phyloP scores from a whole-genome alignment of 23 red algal genomes.

The Gracilaria gracilis region DNA sequence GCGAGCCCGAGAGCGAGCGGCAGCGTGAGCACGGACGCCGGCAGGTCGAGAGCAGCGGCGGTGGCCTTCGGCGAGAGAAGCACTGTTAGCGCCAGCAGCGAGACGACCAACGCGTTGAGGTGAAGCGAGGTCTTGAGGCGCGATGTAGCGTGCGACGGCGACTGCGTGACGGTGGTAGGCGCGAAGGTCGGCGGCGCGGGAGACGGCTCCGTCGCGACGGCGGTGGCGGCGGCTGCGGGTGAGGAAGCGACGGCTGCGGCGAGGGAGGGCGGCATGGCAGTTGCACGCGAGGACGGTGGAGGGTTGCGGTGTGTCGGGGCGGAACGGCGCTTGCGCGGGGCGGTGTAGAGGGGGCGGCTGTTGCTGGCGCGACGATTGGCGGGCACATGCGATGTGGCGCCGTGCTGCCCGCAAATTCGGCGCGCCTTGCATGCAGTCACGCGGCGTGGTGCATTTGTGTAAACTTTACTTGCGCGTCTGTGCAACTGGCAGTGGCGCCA shows the following conservation, averaged over 20 bases:
- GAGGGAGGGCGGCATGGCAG: not conserved
- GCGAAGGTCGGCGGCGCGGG: not conserved
- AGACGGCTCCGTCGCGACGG: not conserved
- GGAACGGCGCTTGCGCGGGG: not conserved
- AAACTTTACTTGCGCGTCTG: too few relatives aligned
- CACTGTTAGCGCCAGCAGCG: conserved; percentile 26
- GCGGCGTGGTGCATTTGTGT: not conserved
- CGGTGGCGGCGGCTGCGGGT: not conserved
- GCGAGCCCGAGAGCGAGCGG: conserved; percentile 29
- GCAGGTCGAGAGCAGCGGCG: conserved; percentile 3
- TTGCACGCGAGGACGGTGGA: not conserved
- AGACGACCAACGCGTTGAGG: conserved; percentile 38
- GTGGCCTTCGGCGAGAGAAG: conserved; percentile 9
- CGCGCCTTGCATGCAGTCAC: not conserved
- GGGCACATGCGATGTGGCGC: too few relatives aligned
- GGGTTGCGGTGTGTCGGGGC: not conserved
- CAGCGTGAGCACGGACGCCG: not conserved
- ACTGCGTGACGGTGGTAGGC: not conserved
- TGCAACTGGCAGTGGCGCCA: too few relatives aligned
- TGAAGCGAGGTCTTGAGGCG: conserved; percentile 30
- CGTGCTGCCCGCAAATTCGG: too few relatives aligned
- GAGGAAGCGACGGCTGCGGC: not conserved
- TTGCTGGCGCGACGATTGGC: not conserved
- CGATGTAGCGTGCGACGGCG: not conserved
- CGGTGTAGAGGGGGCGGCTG: not conserved